phyloP scores from a whole-genome alignment of 1,284 basidiomycete species.

The Cystobasidium pallidum region DNA sequence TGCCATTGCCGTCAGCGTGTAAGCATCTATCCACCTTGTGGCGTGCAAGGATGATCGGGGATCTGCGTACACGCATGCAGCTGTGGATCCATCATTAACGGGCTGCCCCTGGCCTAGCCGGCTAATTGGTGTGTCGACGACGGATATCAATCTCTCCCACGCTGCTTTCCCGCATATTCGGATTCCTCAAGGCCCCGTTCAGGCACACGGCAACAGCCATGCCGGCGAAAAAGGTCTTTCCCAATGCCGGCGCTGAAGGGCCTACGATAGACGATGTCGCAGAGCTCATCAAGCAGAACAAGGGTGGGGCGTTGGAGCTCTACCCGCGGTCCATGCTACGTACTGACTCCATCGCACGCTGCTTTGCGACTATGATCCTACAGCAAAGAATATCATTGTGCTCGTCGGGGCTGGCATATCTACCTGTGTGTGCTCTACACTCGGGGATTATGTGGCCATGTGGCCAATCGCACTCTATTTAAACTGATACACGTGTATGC shows the following conservation, averaged over 20 bases:
- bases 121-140: too few relatives aligned
- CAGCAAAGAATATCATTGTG: conserved; percentile 59
- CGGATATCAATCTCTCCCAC: too few relatives aligned
- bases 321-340: too few relatives aligned
- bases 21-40: too few relatives aligned
- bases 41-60: neutral
- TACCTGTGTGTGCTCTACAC: conserved; percentile 32
- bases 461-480: neutral
- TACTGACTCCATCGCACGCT: neutral
- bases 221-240: conserved; percentile 43
- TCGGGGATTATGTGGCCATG: too few relatives aligned
- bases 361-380: conserved; percentile 42
- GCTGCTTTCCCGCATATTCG: conserved; percentile 15
- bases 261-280: conserved; percentile 54
- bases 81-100: too few relatives aligned
- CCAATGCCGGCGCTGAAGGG: conserved; percentile 39
- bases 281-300: conserved; percentile 55
- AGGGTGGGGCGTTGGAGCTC: conserved; percentile 44
- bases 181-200: neutral
- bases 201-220: conserved; percentile 1
- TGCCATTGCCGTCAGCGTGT: too few relatives aligned
- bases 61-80: neutral
- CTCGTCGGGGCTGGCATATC: conserved; percentile 55
- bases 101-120: too few relatives aligned
- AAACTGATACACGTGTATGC: neutral